Evolutionary conservation across 257 asterid species (phyloP).

Genomic region (Echites panduratus): DNA sequence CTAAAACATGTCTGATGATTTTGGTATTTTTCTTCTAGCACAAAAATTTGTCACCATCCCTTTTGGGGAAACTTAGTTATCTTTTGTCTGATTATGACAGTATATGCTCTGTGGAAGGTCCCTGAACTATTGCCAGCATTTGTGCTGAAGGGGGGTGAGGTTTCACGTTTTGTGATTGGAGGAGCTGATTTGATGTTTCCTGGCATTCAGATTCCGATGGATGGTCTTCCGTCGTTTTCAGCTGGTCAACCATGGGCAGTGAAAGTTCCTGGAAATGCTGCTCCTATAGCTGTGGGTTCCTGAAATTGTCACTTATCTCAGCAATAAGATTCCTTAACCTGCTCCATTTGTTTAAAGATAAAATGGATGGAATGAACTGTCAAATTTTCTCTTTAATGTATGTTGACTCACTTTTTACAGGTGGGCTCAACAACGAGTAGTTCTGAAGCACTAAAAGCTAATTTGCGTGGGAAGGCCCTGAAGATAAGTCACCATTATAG

Average conservation of each 20-base stretch:
- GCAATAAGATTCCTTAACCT: constrained; percentile 10
- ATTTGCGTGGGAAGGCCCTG: constrained; percentile 90
- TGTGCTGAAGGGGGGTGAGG: constrained; percentile 85
- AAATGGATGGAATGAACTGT: not conserved
- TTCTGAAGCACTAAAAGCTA: constrained; percentile 74
- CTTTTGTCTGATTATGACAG: constrained; percentile 27
- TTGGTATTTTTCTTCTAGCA: not conserved
- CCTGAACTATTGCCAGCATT: constrained; percentile 85
- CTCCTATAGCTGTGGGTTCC: constrained; percentile 85
- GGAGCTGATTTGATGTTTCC: constrained; percentile 99
- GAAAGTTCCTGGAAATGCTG: constrained; percentile 90
- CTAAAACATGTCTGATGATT: constrained; percentile 11
- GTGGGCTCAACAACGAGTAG: constrained; percentile 88
- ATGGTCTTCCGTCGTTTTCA: constrained; percentile 77
- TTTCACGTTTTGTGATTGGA: constrained; percentile 78
- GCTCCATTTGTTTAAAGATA: not conserved
- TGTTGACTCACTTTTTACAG: constrained; percentile 36
- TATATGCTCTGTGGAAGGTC: constrained; percentile 90
- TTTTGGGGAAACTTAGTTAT: not conserved
- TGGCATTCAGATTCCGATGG: constrained; percentile 63
- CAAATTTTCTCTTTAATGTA: not conserved
- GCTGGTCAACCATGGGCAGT: constrained; percentile 89
- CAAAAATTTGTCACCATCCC: not conserved
- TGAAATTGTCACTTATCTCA: constrained; percentile 11
- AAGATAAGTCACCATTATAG: constrained; percentile 67